Evolutionary conservation across 225 moss, liverwort and hornwort species (phyloP).

Genomic region (Polytrichum formosum): DNA sequence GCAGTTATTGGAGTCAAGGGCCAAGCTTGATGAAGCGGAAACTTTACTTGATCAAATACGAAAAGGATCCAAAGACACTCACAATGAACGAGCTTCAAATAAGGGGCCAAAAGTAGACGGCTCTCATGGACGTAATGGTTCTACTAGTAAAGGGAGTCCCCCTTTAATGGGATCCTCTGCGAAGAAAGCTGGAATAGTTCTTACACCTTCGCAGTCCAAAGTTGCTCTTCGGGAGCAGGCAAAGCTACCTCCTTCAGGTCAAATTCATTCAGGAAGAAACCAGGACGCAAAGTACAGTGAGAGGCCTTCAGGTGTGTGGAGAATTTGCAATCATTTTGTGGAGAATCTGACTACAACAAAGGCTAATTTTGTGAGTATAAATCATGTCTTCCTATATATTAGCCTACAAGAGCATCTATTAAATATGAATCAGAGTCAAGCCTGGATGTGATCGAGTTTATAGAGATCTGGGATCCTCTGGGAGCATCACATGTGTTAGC

Average conservation of each 20-base stretch:
- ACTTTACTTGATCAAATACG: slow-evolving; percentile 32
- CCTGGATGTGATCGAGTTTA: too few relatives aligned
- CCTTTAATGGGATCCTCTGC: slow-evolving; percentile 20
- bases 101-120: slow-evolving; percentile 26
- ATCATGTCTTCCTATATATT: neutral
- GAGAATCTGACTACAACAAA: slow-evolving; percentile 12
- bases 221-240: slow-evolving; percentile 7
- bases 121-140: slow-evolving; percentile 13
- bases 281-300: slow-evolving; percentile 34
- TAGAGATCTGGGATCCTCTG: too few relatives aligned
- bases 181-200: slow-evolving; percentile 15
- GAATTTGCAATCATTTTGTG: slow-evolving; percentile 13
- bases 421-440: too few relatives aligned
- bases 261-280: slow-evolving; percentile 18
- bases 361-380: neutral
- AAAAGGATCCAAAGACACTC: slow-evolving; percentile 17
- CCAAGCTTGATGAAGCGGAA: slow-evolving; percentile 42
- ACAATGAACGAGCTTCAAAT: slow-evolving; percentile 13
- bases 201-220: slow-evolving; percentile 23
- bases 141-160: slow-evolving; percentile 13
- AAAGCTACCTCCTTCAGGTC: slow-evolving; percentile 14
- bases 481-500: too few relatives aligned
- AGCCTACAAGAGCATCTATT: too few relatives aligned
- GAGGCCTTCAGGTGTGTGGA: slow-evolving; percentile 38
- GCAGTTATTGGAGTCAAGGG: slow-evolving; percentile 41